phyloP scores from a whole-genome alignment of 140 eudicot species.

The Anethum foeniculum region DNA sequence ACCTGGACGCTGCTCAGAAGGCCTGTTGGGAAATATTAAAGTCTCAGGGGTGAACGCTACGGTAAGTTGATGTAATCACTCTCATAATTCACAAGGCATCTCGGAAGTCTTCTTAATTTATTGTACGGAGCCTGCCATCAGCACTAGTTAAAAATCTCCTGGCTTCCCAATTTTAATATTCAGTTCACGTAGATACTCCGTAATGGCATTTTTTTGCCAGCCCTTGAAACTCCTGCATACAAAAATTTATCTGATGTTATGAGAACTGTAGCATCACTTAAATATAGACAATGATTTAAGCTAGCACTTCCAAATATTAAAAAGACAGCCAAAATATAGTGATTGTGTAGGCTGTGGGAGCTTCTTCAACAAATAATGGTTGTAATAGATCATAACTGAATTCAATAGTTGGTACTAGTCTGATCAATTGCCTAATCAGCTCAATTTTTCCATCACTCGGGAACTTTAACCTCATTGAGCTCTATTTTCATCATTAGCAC shows the following conservation, averaged over 20 bases:
- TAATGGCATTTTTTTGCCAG: conserved; percentile 92
- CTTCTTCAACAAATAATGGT: not conserved
- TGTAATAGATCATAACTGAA: not conserved
- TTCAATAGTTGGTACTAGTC: not conserved
- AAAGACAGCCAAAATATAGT: not conserved
- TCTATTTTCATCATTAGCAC: not conserved
- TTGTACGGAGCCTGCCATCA: not conserved
- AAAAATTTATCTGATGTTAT: not conserved
- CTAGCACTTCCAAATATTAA: not conserved
- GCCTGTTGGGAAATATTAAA: not conserved
- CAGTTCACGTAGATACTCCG: conserved; percentile 40
- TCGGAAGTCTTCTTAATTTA: not conserved
- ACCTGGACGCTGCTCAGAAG: not conserved
- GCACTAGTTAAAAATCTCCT: conserved; percentile 36
- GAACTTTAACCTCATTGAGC: not conserved
- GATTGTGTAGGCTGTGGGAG: not conserved
- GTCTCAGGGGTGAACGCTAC: not conserved
- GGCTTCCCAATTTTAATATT: conserved; percentile 70
- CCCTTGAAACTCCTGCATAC: conserved; percentile 89
- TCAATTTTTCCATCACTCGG: not conserved
- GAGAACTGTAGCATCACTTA: not conserved
- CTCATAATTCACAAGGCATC: not conserved
- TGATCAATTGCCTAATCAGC: not conserved
- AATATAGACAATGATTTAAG: not conserved
- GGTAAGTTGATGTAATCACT: not conserved